Conservation (phyloP, 345 rosid species). For the Linum usitatissimum region DNA sequence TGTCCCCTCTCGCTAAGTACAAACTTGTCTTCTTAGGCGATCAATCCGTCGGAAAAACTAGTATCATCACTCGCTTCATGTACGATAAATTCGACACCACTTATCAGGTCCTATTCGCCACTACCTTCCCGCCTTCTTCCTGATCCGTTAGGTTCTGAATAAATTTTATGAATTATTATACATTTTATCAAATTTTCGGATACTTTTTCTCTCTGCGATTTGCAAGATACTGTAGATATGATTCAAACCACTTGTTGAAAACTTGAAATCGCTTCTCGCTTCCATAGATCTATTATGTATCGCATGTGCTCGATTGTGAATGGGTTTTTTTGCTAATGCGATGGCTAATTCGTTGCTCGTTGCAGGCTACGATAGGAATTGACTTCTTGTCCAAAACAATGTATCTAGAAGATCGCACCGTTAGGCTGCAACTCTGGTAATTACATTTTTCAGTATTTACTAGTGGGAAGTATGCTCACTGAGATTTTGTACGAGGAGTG, state of each 20-base stretch:
- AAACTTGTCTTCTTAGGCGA: conserved; percentile 32
- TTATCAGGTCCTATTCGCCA: conserved; percentile 40
- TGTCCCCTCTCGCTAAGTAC: conserved; percentile 5
- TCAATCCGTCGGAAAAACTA: conserved; percentile 82
- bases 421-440: conserved; percentile 1
- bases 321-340: background rate
- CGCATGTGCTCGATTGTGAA: no score
- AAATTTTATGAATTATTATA: no score
- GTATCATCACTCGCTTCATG: conserved; percentile 94
- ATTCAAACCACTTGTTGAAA: no score
- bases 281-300: background rate
- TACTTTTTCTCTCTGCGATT: no score
- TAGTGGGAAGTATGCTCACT: no score
- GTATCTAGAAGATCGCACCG: conserved; percentile 4
- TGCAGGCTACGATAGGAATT: conserved; percentile 3
- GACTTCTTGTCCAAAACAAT: conserved; percentile 5
- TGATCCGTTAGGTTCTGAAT: no score
- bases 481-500: no score
- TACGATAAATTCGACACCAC: conserved; percentile 92
- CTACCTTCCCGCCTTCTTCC: background rate
- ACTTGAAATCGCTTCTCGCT: no score
- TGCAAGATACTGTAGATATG: no score
- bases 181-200: no score
- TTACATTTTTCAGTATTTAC: background rate
- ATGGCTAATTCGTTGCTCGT: background rate